Percentiles rank a stretch among this genome's conserved stretches.
Evolutionary conservation across 2,329 filamentous ascomycete species (phyloP).

Genomic region (Ascochyta pisi): DNA sequence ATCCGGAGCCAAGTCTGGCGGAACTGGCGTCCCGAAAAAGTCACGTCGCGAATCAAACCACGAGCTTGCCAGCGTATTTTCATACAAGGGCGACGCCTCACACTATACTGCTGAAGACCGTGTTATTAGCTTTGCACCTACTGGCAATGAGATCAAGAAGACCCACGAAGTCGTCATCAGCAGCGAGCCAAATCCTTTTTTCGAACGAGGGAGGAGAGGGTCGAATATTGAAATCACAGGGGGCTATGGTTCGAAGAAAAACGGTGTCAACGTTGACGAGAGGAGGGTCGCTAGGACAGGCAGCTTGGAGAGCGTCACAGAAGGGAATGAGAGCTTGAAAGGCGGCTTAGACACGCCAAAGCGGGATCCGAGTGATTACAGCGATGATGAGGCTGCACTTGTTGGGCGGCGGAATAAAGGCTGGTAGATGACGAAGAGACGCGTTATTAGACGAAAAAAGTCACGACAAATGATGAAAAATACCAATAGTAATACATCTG

Average conservation of each 20-base stretch:
- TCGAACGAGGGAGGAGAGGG: constrained; percentile 7
- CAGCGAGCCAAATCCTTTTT: constrained; percentile 34
- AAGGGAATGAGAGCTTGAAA: constrained; percentile 33
- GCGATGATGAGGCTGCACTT: constrained; percentile 35
- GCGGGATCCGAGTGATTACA: constrained; percentile 27
- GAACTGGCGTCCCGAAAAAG: constrained; percentile 3
- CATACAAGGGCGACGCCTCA: constrained; percentile 22
- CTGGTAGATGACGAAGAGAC: neutral
- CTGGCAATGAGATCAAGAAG: constrained; percentile 40
- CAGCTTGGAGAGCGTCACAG: constrained; percentile 33
- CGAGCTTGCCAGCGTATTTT: constrained; percentile 35
- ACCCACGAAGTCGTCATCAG: constrained; percentile 37
- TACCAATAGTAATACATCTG: neutral
- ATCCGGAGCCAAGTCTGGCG: constrained; percentile 18
- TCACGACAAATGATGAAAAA: neutral
- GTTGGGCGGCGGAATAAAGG: constrained; percentile 19
- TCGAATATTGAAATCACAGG: constrained; percentile 22
- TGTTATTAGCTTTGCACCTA: constrained; percentile 29
- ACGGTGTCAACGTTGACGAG: constrained; percentile 21
- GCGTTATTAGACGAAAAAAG: neutral
- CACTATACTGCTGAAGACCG: constrained; percentile 18
- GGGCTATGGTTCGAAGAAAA: constrained; percentile 11
- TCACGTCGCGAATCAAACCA: constrained; percentile 26
- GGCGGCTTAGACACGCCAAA: constrained; percentile 21
- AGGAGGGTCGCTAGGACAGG: constrained; percentile 17